These are phyloP conservation scores for Vanderwaltozyma verrucispora DNA, from an alignment of 805 yeast genomes.

Conservation along the genomic window DNA sequence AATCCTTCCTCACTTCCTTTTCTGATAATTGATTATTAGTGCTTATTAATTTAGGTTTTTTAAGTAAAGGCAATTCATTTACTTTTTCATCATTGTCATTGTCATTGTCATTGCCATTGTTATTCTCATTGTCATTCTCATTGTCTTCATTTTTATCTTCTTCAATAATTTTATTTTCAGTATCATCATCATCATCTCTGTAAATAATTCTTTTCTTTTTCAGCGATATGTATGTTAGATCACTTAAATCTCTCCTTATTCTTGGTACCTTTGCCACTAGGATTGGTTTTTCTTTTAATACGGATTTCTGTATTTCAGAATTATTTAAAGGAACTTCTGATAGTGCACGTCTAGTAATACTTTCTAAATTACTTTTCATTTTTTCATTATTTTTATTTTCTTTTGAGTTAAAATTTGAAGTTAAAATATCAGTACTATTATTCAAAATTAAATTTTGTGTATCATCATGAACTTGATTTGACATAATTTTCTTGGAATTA, in stretches of 20 bases:
- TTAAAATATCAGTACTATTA: not conserved
- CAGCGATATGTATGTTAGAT: constrained; percentile 6
- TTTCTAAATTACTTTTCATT: constrained; percentile 3
- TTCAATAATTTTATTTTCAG: not conserved
- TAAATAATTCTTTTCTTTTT: constrained; percentile 16
- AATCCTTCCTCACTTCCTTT: too few relatives aligned
- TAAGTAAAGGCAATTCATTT: too few relatives aligned
- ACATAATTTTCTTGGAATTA: too few relatives aligned
- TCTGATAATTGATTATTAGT: too few relatives aligned
- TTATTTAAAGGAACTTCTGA: constrained; percentile 4
- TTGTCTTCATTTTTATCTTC: not conserved
- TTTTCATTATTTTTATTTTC: not conserved
- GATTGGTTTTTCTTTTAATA: not conserved
- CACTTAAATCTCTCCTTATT: constrained; percentile 14
- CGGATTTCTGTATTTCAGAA: not conserved
- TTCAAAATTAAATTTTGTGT: too few relatives aligned
- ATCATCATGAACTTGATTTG: not conserved
- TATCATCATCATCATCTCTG: constrained; percentile 10
- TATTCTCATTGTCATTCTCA: too few relatives aligned
- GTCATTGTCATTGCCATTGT: too few relatives aligned
- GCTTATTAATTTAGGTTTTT: too few relatives aligned
- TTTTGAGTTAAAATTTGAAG: not conserved
- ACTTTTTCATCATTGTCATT: too few relatives aligned
- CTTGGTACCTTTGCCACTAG: constrained; percentile 1
- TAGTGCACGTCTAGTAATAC: constrained; percentile 1